A percentile compares a stretch with the other conserved stretches of the same genome.
Evolutionary conservation across 352 stramenopile species (phyloP).

Genomic region (Phytophthora sp.): DNA sequence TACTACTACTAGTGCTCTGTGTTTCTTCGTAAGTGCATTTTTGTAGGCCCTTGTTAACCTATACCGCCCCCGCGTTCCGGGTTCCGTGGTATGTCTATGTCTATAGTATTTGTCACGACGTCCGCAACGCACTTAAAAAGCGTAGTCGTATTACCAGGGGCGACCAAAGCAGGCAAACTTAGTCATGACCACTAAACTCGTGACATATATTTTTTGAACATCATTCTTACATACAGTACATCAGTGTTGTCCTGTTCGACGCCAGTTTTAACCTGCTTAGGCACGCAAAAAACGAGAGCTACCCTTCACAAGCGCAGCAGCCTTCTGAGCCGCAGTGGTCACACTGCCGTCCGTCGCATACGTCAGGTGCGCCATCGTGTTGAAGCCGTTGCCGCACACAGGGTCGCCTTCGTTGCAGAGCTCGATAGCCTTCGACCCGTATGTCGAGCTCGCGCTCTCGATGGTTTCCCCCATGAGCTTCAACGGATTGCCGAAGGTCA

Average conservation of each 20-base stretch:
- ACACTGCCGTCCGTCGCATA: conserved; percentile 40
- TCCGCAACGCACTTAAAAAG: too few relatives aligned
- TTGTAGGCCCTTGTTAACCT: too few relatives aligned
- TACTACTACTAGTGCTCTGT: neutral
- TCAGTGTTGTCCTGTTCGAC: too few relatives aligned
- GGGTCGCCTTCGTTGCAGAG: conserved; percentile 40
- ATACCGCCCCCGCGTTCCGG: too few relatives aligned
- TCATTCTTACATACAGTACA: too few relatives aligned
- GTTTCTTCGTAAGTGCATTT: neutral
- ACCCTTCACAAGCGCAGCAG: conserved; percentile 18
- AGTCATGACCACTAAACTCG: neutral
- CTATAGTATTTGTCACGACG: too few relatives aligned
- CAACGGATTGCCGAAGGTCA: conserved; percentile 45
- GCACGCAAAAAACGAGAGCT: neutral
- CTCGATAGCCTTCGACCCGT: conserved; percentile 37
- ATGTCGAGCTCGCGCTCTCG: conserved; percentile 27
- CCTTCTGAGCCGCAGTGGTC: conserved; percentile 26
- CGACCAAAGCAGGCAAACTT: too few relatives aligned
- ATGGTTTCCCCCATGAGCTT: conserved; percentile 35
- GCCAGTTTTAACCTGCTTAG: too few relatives aligned
- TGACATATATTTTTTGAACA: neutral
- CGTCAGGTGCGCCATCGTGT: conserved; percentile 35
- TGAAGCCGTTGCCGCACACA: conserved; percentile 35
- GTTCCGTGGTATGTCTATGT: too few relatives aligned
- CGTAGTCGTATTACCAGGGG: too few relatives aligned